phyloP scores from a whole-genome alignment of 192 early-diverging fungal genomes.

The Funneliformis mosseae region DNA sequence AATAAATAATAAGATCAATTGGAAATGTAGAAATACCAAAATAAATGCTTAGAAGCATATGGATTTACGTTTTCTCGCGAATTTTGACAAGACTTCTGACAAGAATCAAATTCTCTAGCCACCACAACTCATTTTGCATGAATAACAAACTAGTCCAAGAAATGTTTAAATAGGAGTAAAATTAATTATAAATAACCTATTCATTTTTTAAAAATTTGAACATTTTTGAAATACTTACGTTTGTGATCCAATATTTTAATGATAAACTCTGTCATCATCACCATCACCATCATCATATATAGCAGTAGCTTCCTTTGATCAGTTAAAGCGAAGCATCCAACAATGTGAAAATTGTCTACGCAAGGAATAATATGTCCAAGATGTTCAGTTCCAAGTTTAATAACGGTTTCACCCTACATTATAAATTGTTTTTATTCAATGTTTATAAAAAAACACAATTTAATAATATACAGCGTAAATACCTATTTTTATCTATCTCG shows the following conservation, averaged over 20 bases:
- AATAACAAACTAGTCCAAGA: slow-evolving; percentile 47
- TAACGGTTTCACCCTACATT: slow-evolving; percentile 58
- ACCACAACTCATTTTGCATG: slow-evolving; percentile 74
- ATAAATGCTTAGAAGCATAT: no score
- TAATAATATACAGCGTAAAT: no score
- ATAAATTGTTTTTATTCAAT: neutral
- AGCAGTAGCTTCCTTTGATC: slow-evolving; percentile 78
- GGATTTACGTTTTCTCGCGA: slow-evolving; percentile 67
- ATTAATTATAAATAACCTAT: neutral
- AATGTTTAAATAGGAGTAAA: neutral
- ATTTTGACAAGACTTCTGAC: slow-evolving; percentile 77
- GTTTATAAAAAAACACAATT: no score
- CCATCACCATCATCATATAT: slow-evolving; percentile 53
- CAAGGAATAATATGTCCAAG: slow-evolving; percentile 64
- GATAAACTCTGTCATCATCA: slow-evolving; percentile 75
- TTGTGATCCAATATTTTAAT: slow-evolving; percentile 88
- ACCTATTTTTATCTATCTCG: no score
- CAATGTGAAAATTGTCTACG: slow-evolving; percentile 64
- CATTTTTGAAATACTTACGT: slow-evolving; percentile 52
- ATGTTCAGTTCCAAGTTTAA: slow-evolving; percentile 74
- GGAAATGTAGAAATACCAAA: neutral
- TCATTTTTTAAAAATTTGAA: neutral
- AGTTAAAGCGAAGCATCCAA: slow-evolving; percentile 79
- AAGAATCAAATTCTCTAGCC: no score
- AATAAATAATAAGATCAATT: slow-evolving; percentile 11